Evolutionary conservation across 148 eudicot genomes (phyloP), one percentile per base, ranked within the genome.

Genomic region (Chenopodium album): DNA sequence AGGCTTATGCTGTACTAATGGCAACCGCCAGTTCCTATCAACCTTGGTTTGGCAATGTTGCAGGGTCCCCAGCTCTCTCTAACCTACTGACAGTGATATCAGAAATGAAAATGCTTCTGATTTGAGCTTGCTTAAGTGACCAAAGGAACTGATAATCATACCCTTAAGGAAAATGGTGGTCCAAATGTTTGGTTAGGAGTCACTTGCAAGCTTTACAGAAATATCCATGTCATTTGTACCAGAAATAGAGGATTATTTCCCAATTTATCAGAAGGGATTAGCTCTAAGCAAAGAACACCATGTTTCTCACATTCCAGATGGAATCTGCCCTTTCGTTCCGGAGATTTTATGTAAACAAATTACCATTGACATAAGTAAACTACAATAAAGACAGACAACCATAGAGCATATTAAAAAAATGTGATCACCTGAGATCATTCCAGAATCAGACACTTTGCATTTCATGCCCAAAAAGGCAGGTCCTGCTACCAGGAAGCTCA

Each of bases 181-280:
- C 77, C 77, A 74, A 50, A 23, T 74, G n/a, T 74, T 74, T 74
- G 77, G 77, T 74, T 50, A 46, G 63, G 37, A 50, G 63, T 74
- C 77, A 73, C 32, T 73, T 73, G 13, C 12, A 74, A 26, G 22
- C n/a, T 23, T 48, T 9, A 6, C 41, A 48, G 77, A 50, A 73
- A 52, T 52, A 26, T 23, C 77, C 37, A 50, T 74, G 52, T 74
- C 63, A 46, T 73, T 14, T 74, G 77, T 26, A 41, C 63, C 52
- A 37, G 34, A 73, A 74, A 10, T 19, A 28, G 60, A 50, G 77
- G 14, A 50, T 74, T 50, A 31, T 22, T 26, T 74, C 11, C 60
- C 16, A 14, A n/a, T 7, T 10, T 9, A 72, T 19, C 54, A 72
- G 26, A 2, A 71, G 12, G 44, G 20, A 14, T 31, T 67, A 67